Base-by-base conservation (phyloP, 202 grass and related monocot species). In the Cymbopogon flexuosus region DNA sequence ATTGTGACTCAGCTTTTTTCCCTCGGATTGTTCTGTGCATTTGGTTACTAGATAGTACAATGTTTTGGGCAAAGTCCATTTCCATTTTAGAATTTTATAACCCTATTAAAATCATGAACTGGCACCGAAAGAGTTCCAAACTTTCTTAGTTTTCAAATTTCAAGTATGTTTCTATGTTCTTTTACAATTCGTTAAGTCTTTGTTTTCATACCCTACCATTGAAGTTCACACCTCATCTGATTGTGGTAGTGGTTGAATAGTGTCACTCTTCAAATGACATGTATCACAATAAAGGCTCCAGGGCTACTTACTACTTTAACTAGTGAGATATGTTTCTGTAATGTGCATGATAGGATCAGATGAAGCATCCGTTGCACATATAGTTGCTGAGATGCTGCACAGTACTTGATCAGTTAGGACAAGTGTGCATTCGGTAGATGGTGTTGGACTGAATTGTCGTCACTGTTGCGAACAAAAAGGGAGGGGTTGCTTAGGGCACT, bases 401-500 rank as follows among this genome's bases (percentile, higher is more conserved):
- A 72, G 35, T 59, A 78, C 59, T 78, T 73, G 46, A 65, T 40
- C 31, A 68, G 23, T 43, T 21, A 68, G 60, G 30, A 68, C 72
- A 85, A 78, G 60, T 82, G 67, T 68, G 40, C 66, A 34, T 61
- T 78, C 74, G 62, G 56, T 61, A 68, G 77, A 47, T 49, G 19
- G 27, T 33, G 29, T 68, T 35, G 69, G 36, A 27, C 7, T 61
- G 16, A 29, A 45, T 60, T 85, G 72, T 78, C 2, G 11, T 81
- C 78, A 59, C 76, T 9, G 22, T 6, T 54, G 35, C 66, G 15
- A 39, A 80, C 65, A 70, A 59, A 4, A 21, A 16, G 40, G 11
- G 34, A 42, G 64, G 39, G 49, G 34, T 82, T 82, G 40, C 39
- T 82, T 86, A 66, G 57, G 22, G 66, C 45, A 82, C 65, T 81